Conservation (phyloP, 2,329 filamentous ascomycete genomes). For the Aureobasidium uvarum region DNA sequence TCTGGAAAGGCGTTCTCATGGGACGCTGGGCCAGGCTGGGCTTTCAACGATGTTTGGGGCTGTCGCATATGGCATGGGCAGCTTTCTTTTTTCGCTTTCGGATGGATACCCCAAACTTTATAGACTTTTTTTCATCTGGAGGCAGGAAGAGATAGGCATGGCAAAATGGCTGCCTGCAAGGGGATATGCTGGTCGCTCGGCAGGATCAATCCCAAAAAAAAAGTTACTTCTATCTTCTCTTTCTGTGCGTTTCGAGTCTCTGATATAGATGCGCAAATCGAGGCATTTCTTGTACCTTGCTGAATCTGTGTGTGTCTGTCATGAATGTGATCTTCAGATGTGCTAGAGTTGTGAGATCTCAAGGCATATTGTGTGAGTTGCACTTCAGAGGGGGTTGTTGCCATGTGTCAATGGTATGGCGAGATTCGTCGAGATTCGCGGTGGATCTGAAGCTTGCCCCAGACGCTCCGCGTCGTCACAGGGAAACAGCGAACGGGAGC, state of each 20-base stretch:
- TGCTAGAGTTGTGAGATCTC: not conserved
- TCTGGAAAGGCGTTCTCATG: slow-evolving; percentile 27
- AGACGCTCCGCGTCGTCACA: slow-evolving; percentile 5
- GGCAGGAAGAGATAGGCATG: slow-evolving; percentile 24
- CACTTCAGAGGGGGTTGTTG: not conserved
- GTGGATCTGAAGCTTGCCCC: slow-evolving; percentile 19
- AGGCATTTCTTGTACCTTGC: slow-evolving; percentile 1
- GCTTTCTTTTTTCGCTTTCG: slow-evolving; percentile 26
- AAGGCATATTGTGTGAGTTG: not conserved
- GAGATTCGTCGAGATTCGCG: not conserved
- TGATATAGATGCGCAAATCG: slow-evolving; percentile 8
- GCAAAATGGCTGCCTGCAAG: slow-evolving; percentile 25
- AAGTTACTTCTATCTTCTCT: slow-evolving; percentile 14
- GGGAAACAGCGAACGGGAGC: slow-evolving; percentile 7
- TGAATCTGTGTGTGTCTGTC: not conserved
- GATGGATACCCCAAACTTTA: slow-evolving; percentile 28
- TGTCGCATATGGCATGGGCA: slow-evolving; percentile 24
- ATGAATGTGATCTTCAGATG: not conserved
- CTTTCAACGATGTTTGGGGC: slow-evolving; percentile 24
- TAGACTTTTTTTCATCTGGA: slow-evolving; percentile 28
- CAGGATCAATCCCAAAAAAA: slow-evolving; percentile 28
- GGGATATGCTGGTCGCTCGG: slow-evolving; percentile 27
- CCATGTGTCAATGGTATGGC: slow-evolving; percentile 4
- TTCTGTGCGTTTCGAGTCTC: not conserved
- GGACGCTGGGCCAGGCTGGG: slow-evolving; percentile 24